Percentiles rank a stretch among this genome's conserved stretches.
Conservation (phyloP, 1,139 yeast genomes). For the Geotrichum restrictum region DNA sequence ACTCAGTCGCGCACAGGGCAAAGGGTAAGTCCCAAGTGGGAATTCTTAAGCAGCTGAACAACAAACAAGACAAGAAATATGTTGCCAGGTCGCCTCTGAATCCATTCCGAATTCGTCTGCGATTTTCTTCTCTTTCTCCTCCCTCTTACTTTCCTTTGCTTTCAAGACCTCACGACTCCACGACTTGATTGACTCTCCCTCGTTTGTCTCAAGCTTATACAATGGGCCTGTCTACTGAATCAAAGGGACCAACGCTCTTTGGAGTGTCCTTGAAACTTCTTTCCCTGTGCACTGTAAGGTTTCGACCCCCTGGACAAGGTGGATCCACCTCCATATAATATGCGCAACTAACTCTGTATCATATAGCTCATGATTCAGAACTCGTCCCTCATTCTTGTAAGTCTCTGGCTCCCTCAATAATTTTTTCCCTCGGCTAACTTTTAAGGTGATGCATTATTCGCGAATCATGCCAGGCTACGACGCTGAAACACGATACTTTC, state of each 20-base stretch:
- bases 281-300: slow-evolving; percentile 33
- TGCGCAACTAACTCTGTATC: background rate
- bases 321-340: too few species aligned
- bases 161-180: background rate
- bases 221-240: slow-evolving; percentile 6
- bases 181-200: background rate
- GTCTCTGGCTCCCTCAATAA: slow-evolving; percentile 7
- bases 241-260: slow-evolving; percentile 22
- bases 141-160: background rate
- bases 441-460: slow-evolving; percentile 42
- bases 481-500: slow-evolving; percentile 35
- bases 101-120: too few species aligned
- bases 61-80: too few species aligned
- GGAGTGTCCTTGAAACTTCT: slow-evolving; percentile 36
- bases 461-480: slow-evolving; percentile 42
- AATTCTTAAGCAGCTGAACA: too few species aligned
- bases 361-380: slow-evolving; percentile 37
- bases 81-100: too few species aligned
- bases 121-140: background rate
- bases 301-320: background rate
- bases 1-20: too few species aligned
- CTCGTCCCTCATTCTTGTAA: slow-evolving; percentile 38
- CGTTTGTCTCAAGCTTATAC: background rate
- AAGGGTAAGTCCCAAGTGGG: too few species aligned
- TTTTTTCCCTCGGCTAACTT: slow-evolving; percentile 1